Conservation (phyloP, 1,284 basidiomycete genomes). For the Ustilago loliicola region DNA sequence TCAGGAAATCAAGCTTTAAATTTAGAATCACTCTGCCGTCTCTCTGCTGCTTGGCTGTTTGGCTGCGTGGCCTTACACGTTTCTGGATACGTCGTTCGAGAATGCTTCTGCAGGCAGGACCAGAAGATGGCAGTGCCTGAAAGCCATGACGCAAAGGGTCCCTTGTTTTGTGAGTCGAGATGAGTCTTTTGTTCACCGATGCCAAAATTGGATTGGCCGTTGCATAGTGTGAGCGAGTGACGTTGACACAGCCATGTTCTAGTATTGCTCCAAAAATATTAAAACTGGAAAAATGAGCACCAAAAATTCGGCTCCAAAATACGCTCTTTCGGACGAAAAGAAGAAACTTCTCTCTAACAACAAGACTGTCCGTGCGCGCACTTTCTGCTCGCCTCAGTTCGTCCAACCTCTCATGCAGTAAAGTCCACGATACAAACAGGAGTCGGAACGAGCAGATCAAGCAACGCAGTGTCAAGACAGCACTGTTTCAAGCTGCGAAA, state of each 20-base stretch:
- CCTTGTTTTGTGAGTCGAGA: no score
- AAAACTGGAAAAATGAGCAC: not conserved
- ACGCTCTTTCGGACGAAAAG: slow-evolving; percentile 3
- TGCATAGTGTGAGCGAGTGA: not conserved
- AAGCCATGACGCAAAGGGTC: no score
- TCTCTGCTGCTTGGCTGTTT: no score
- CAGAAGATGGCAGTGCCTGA: no score
- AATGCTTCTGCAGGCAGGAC: no score
- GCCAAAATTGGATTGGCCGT: not conserved
- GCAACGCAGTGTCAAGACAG: not conserved
- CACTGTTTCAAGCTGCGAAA: not conserved
- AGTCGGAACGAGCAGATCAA: no score
- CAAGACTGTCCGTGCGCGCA: not conserved
- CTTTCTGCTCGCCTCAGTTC: not conserved
- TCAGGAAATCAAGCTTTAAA: not conserved
- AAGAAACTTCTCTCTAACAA: not conserved
- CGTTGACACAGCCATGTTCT: not conserved
- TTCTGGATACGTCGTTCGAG: no score
- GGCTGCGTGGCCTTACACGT: no score
- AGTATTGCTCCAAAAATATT: not conserved
- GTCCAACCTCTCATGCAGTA: no score
- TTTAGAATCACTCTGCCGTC: not conserved
- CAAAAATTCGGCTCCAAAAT: not conserved
- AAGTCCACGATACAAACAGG: no score
- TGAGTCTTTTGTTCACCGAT: no score